Base-by-base conservation (phyloP, 139 green algal genomes). In the Pycnococcus provasolii region DNA sequence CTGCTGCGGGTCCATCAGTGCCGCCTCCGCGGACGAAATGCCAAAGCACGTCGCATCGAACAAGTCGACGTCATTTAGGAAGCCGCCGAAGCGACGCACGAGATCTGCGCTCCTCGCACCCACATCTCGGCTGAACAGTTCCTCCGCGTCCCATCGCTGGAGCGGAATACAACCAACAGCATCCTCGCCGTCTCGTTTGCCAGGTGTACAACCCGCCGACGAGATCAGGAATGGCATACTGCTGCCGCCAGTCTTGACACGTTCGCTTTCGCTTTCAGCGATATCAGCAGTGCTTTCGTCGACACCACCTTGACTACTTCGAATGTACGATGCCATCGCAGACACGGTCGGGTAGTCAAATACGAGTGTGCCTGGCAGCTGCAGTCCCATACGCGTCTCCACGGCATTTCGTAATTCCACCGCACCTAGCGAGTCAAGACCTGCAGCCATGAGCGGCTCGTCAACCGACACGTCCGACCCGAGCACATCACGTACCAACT, bases 281-380 rank as follows among this genome's bases (percentile, higher is more conserved):
- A 87, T 77, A 1, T 67, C 53, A 2, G 7, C 42, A 5, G 48
- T 66, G 53, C 71, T 26, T 26, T 26, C 26, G 26, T 26, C 54
- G 55, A 86, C 75, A 69, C 52, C 9, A 69, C 53, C 9, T 26
- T 26, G 26, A 26, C 26, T 26, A 13, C 50, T 55, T 13, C 13
- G 50, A 11, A 66, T 53, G 42, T 66, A 66, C 9, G 8, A 26
- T 6, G 68, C 62, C 26, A 89, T 65, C 39, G 68, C 51, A 8
- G 15, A 5, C 3, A 85, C 13, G 45, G 83, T 78, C 42, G 89
- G 89, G 79, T 91, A 94, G 73, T 95, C 89, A 80, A 94, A 95
- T 37, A 91, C 76, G 0, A 91, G 50, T 0, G 88, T 95, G 47
- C 68, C 66, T 3, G 87, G 81, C 26, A 95, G 72, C 3, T 84